Evolutionary conservation across 2,329 filamentous ascomycete species (phyloP).

Genomic region (Shiraia sp.): DNA sequence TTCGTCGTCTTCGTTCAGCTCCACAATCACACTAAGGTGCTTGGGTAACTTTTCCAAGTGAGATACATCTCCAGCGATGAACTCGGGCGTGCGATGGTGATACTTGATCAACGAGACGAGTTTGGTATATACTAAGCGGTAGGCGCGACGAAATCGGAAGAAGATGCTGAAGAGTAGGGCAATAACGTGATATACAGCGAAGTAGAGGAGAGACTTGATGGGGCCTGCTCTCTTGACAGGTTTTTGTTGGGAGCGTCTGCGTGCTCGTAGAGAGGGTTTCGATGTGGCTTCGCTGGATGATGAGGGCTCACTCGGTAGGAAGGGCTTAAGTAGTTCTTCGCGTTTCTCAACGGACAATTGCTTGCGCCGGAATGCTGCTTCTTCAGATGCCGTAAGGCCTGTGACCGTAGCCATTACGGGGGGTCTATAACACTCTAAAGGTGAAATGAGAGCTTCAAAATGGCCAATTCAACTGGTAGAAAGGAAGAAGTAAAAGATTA

Average conservation of each 20-base stretch:
- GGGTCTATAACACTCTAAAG: slow-evolving; percentile 2
- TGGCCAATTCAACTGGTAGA: background rate
- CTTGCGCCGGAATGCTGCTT: slow-evolving; percentile 39
- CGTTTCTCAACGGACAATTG: slow-evolving; percentile 53
- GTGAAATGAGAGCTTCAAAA: slow-evolving; percentile 6
- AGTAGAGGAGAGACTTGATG: slow-evolving; percentile 64
- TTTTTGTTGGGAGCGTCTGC: slow-evolving; percentile 14
- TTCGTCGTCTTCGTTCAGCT: slow-evolving; percentile 67
- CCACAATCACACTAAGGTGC: slow-evolving; percentile 86
- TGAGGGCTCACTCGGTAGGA: slow-evolving; percentile 54
- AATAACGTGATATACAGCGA: slow-evolving; percentile 69
- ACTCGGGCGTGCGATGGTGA: slow-evolving; percentile 91
- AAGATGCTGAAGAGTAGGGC: slow-evolving; percentile 88
- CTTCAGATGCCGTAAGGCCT: slow-evolving; percentile 35
- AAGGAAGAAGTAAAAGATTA: background rate
- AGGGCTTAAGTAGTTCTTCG: slow-evolving; percentile 56
- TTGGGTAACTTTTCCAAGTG: slow-evolving; percentile 73
- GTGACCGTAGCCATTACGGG: slow-evolving; percentile 37
- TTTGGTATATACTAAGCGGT: slow-evolving; percentile 76
- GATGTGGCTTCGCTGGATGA: slow-evolving; percentile 18
- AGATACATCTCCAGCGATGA: slow-evolving; percentile 86
- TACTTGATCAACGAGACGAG: slow-evolving; percentile 84
- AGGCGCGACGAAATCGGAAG: slow-evolving; percentile 77
- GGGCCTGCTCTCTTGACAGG: slow-evolving; percentile 57
- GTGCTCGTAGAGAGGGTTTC: slow-evolving; percentile 13